These are phyloP conservation scores for Metschnikowia continentalis DNA, from an alignment of 805 yeast genomes.

Conservation along the genomic window DNA sequence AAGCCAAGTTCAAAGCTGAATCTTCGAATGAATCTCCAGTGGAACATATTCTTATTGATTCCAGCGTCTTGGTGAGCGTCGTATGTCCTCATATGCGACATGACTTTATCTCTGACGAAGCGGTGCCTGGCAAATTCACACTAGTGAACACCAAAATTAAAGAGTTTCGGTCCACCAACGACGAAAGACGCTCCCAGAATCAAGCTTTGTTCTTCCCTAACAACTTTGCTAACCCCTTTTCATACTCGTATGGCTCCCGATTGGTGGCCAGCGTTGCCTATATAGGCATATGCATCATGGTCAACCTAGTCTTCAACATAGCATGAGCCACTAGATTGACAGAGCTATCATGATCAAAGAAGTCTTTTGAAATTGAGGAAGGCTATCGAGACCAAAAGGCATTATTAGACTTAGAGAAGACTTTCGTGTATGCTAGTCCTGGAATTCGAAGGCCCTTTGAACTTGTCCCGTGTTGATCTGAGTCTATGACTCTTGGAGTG, in stretches of 20 bases:
- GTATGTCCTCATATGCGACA: conserved; percentile 11
- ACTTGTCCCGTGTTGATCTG: background rate
- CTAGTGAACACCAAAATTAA: background rate
- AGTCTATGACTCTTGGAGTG: conserved; percentile 51
- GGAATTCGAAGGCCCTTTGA: background rate
- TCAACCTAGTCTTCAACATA: background rate
- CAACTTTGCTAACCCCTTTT: background rate
- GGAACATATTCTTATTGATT: conserved; percentile 11
- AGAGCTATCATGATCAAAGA: too few species aligned
- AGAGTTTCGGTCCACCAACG: background rate
- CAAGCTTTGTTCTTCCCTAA: background rate
- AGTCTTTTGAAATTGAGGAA: too few species aligned
- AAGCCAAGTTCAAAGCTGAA: background rate
- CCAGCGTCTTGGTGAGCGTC: conserved; percentile 12
- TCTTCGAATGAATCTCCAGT: background rate
- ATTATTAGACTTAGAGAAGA: too few species aligned
- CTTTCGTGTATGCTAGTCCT: background rate
- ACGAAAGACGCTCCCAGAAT: background rate
- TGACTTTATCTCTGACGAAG: conserved; percentile 8
- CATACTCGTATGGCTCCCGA: background rate
- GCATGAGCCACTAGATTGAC: background rate
- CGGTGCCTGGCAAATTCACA: background rate
- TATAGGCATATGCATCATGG: background rate
- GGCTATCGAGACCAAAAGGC: too few species aligned
- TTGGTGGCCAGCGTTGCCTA: background rate